These are phyloP conservation scores for Sporothrix pseudoabietina DNA, from an alignment of 2,329 filamentous ascomycete species.

Conservation along the genomic window DNA sequence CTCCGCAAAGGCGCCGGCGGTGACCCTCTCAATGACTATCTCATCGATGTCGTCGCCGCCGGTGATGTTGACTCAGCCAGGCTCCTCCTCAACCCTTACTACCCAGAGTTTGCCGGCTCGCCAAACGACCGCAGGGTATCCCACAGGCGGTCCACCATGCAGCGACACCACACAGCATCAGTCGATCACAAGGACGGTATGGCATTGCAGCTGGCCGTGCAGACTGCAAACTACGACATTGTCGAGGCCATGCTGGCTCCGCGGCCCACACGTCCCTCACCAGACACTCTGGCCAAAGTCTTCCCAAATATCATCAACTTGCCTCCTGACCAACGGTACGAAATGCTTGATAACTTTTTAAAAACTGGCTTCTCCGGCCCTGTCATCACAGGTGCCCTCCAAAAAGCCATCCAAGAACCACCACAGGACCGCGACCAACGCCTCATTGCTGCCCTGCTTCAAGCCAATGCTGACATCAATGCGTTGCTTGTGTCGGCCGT, in stretches of 20 bases:
- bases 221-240: constrained; percentile 50
- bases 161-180: constrained; percentile 54
- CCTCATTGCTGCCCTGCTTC: constrained; percentile 56
- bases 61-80: constrained; percentile 52
- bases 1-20: constrained; percentile 56
- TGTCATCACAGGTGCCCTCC: constrained; percentile 53
- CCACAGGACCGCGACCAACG: constrained; percentile 52
- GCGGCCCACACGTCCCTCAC: constrained; percentile 53
- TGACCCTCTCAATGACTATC: constrained; percentile 49
- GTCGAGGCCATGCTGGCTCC: constrained; percentile 50
- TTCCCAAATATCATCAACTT: constrained; percentile 54
- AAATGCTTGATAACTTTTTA: constrained; percentile 55
- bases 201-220: constrained; percentile 54
- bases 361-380: constrained; percentile 51
- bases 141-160: not conserved
- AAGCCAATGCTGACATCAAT: constrained; percentile 57
- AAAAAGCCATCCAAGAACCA: constrained; percentile 55
- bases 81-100: constrained; percentile 54
- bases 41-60: constrained; percentile 54
- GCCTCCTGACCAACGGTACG: constrained; percentile 48
- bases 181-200: constrained; percentile 56
- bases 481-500: constrained; percentile 54
- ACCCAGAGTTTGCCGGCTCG: constrained; percentile 39
- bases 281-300: constrained; percentile 51
- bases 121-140: not conserved